These are phyloP conservation scores for Podospora sp. DNA, from an alignment of 495 filamentous ascomycete genomes.

Conservation along the genomic window DNA sequence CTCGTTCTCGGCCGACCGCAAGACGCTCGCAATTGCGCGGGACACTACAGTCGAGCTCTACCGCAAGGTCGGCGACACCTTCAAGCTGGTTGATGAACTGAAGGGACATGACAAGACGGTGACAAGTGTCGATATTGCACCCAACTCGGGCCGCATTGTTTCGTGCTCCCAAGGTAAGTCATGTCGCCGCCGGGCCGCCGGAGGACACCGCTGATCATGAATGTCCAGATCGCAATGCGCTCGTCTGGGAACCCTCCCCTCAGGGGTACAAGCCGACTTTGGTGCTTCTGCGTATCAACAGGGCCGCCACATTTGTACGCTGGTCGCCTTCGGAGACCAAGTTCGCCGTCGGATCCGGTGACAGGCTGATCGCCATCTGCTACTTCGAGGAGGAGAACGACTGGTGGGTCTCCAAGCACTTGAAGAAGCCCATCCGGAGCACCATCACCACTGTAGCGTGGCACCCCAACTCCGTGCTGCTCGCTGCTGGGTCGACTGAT, in stretches of 20 bases:
- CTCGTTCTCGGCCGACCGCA: slow-evolving; percentile 90
- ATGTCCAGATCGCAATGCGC: slow-evolving; percentile 89
- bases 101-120: slow-evolving; percentile 96
- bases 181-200: background rate
- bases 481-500: slow-evolving; percentile 93
- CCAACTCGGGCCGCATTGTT: slow-evolving; percentile 86
- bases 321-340: slow-evolving; percentile 97
- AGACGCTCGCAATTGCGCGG: slow-evolving; percentile 86
- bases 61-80: slow-evolving; percentile 68
- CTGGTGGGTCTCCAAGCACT: slow-evolving; percentile 99
- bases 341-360: slow-evolving; percentile 95
- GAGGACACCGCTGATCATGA: background rate
- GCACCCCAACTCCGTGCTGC: slow-evolving; percentile 95
- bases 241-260: slow-evolving; percentile 93
- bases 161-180: slow-evolving; percentile 90
- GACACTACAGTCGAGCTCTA: slow-evolving; percentile 94
- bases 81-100: slow-evolving; percentile 85
- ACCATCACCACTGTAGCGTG: slow-evolving; percentile 92
- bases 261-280: slow-evolving; percentile 95
- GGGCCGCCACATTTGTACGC: slow-evolving; percentile 93
- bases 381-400: slow-evolving; percentile 99
- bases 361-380: slow-evolving; percentile 94
- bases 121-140: slow-evolving; percentile 94
- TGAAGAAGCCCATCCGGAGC: slow-evolving; percentile 96
- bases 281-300: slow-evolving; percentile 94